Evolutionary conservation across 352 stramenopile species (phyloP), one percentile per base, ranked within the genome.

Genomic region (Pythium plurisporium): DNA sequence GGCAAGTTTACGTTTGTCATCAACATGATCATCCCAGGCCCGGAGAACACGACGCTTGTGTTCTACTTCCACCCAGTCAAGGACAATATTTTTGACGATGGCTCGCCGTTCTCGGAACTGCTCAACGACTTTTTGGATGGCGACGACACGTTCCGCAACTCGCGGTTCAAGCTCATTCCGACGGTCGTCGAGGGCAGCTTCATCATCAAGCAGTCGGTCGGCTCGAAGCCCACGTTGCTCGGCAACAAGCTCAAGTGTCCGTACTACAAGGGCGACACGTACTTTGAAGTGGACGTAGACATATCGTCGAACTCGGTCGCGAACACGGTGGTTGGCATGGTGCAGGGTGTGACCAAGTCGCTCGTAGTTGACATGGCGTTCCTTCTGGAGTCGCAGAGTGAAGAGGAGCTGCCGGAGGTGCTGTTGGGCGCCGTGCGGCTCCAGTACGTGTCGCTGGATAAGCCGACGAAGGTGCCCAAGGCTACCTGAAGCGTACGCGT

Each of bases 121-220:
- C 68, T 95, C 19, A 92, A 93, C 50, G 82, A 91, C 55, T 97
- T 98, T 25, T 79, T 96, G 25, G 97, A 98, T 70, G 95, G 93
- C 47, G 89, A 96, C 64, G 95, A 99, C 69, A 65, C 77, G 45
- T 98, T 98, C 67, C 88, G 96, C 26, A 97, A 99, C 69, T 93
- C 88, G 42, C 94, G 95, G 14, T 99, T 99, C 76, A 99, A 99
- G 78, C 73, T 99, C 46, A 98, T 99, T 64, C 97, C 97, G 23
- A 95, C 86, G 8, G 79, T 99, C 55, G 87, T 98, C 5, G 93
- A 99, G 64, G 96, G 96, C 11, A 98, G 96, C 72, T 99, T 98
- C 64, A 93, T 99, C 50, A 97, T 99, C 34, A 88, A 95, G 42
- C 92, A 97, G 60, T 86, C 91, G 25, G 94, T 98, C 25, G 95